phyloP scores from a whole-genome alignment of 2,329 filamentous ascomycete species.

The Fusarium proliferatum region DNA sequence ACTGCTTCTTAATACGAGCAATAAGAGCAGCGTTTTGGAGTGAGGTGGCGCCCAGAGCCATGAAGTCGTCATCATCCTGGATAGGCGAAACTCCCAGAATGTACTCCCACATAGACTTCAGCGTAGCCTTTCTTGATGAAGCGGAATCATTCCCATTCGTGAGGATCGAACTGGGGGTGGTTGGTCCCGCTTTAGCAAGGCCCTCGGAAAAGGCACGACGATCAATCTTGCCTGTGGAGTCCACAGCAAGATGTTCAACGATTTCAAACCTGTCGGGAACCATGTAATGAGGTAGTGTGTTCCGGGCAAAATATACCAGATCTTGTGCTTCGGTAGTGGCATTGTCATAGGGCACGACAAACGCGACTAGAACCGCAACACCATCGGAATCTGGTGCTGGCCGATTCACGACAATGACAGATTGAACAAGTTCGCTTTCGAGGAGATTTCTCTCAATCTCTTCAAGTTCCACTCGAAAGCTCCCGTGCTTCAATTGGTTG shows the following conservation, averaged over 20 bases:
- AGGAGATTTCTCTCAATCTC: background rate
- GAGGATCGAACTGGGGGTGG: rapidly evolving
- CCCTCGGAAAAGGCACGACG: background rate
- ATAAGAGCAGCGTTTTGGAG: slow-evolving; percentile 6
- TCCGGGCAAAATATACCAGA: background rate
- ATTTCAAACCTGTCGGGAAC: background rate
- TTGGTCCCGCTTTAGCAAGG: background rate
- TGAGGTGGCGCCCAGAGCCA: background rate
- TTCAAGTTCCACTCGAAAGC: slow-evolving; percentile 2
- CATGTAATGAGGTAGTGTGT: background rate
- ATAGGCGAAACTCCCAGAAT: background rate
- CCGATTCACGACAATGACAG: background rate
- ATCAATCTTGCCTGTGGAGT: background rate
- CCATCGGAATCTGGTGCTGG: background rate
- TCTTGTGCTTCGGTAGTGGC: background rate
- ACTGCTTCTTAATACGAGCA: background rate
- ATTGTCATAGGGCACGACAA: background rate
- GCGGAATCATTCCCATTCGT: background rate
- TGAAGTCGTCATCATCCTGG: background rate
- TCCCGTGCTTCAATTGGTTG: background rate
- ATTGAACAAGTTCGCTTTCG: background rate
- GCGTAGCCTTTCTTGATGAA: background rate
- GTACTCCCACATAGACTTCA: background rate
- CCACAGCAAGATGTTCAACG: background rate
- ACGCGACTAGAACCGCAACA: background rate